Evolutionary conservation across 2,329 filamentous ascomycete genomes (phyloP).

Genomic region (Talaromyces sp.): DNA sequence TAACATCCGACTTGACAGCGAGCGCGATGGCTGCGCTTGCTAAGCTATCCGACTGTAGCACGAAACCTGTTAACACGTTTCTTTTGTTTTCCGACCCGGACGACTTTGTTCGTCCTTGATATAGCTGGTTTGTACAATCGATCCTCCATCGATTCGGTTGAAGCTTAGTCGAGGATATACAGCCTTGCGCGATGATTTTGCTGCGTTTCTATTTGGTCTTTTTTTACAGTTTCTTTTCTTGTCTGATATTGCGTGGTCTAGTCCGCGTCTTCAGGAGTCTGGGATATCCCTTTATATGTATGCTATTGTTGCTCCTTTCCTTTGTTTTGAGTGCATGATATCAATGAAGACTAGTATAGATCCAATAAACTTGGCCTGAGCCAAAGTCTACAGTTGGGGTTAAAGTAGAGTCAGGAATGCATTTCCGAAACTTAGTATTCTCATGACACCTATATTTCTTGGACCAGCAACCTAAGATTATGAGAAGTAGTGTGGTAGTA

Average conservation of each 20-base stretch:
- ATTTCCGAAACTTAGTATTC: background rate
- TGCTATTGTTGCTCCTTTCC: constrained; percentile 4
- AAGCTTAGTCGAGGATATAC: background rate
- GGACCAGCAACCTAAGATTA: background rate
- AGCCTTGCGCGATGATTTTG: background rate
- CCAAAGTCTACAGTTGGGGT: background rate
- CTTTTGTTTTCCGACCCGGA: constrained; percentile 12
- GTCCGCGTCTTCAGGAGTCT: constrained; percentile 19
- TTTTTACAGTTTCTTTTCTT: constrained; percentile 9
- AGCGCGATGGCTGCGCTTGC: constrained; percentile 88
- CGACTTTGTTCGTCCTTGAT: background rate
- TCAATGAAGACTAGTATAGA: background rate
- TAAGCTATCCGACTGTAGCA: constrained; percentile 44
- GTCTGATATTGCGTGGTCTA: constrained; percentile 10
- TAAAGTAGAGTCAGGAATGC: background rate
- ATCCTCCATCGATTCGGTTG: background rate
- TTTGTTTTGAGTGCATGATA: background rate
- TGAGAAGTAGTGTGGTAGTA: background rate
- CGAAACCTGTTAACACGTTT: constrained; percentile 14
- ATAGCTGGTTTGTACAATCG: constrained; percentile 5
- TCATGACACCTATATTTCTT: background rate
- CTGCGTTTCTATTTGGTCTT: background rate
- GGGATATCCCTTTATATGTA: constrained; percentile 17
- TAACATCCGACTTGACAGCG: constrained; percentile 94
- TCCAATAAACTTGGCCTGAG: background rate